These are phyloP conservation scores for Cocos nucifera DNA, from an alignment of 176 grass and related monocot genomes.

Conservation along the genomic window DNA sequence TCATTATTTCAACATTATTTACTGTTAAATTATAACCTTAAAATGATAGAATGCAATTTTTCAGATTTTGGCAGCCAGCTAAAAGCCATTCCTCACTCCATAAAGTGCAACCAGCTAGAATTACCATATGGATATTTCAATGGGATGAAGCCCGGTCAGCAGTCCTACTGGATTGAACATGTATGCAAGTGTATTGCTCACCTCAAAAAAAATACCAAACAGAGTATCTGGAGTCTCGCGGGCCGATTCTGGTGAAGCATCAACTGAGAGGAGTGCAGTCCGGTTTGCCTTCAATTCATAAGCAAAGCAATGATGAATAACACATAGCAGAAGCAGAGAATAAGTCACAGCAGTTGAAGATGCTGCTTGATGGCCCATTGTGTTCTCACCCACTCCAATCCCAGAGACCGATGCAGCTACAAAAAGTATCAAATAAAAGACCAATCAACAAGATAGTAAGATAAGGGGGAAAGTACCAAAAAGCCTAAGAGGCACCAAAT, in stretches of 20 bases:
- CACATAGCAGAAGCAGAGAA: constrained; percentile 16
- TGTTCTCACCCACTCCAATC: constrained; percentile 8
- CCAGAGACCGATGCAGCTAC: constrained; percentile 4
- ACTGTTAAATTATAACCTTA: too few relatives aligned
- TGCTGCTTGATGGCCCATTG: constrained; percentile 18
- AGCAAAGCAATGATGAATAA: constrained; percentile 20
- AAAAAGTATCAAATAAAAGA: not conserved
- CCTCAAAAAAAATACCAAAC: constrained; percentile 91
- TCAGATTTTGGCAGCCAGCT: too few relatives aligned
- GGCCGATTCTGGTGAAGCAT: constrained; percentile 39
- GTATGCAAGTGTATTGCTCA: constrained; percentile 12
- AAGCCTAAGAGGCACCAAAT: too few relatives aligned
- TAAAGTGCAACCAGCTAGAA: too few relatives aligned
- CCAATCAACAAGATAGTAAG: not conserved
- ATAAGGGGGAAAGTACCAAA: not conserved
- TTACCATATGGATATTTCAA: too few relatives aligned
- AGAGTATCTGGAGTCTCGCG: constrained; percentile 48
- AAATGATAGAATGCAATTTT: too few relatives aligned
- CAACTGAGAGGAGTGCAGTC: constrained; percentile 33
- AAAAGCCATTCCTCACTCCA: too few relatives aligned
- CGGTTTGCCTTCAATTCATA: constrained; percentile 20
- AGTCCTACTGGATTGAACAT: not conserved
- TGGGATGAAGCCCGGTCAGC: too few relatives aligned
- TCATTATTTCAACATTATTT: too few relatives aligned
- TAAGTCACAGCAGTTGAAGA: constrained; percentile 8